phyloP scores from a whole-genome alignment of 176 grass and related monocot genomes.

The Ampelocalamus luodianensis region DNA sequence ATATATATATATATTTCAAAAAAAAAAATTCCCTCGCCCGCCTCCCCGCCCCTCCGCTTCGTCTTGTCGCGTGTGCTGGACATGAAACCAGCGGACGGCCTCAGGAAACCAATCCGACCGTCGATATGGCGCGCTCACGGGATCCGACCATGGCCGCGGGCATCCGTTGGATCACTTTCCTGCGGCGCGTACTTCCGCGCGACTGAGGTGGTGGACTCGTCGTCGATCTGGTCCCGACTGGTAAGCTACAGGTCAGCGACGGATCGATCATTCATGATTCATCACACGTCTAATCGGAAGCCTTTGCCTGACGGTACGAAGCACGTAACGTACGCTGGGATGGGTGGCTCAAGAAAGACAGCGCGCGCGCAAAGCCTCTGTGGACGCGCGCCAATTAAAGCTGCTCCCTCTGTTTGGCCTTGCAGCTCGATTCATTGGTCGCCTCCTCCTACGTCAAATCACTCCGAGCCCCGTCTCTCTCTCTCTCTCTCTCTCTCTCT shows the following conservation, averaged over 20 bases:
- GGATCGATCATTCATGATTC: conserved; percentile 12
- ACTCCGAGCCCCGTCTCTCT: not conserved
- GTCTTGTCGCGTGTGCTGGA: too few species aligned
- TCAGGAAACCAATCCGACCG: too few species aligned
- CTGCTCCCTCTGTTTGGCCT: not conserved
- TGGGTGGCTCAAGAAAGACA: not conserved
- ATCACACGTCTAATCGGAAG: conserved; percentile 1
- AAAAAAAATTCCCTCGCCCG: too few species aligned
- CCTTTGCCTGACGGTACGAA: not conserved
- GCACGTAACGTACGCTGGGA: not conserved
- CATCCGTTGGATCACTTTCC: not conserved
- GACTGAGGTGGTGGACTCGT: not conserved
- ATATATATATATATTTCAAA: too few species aligned
- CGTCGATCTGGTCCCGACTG: not conserved
- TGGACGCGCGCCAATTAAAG: not conserved
- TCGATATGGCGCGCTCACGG: too few species aligned
- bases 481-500: not conserved
- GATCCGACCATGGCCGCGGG: too few species aligned
- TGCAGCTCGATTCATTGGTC: not conserved
- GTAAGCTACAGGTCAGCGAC: not conserved
- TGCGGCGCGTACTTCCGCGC: not conserved
- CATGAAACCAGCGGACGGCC: too few species aligned
- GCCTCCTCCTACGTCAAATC: conserved; percentile 52
- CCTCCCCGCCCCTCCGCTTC: too few species aligned
- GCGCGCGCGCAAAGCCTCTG: not conserved